Conservation (phyloP, 805 yeast species). For the Suhomyces sp. region DNA sequence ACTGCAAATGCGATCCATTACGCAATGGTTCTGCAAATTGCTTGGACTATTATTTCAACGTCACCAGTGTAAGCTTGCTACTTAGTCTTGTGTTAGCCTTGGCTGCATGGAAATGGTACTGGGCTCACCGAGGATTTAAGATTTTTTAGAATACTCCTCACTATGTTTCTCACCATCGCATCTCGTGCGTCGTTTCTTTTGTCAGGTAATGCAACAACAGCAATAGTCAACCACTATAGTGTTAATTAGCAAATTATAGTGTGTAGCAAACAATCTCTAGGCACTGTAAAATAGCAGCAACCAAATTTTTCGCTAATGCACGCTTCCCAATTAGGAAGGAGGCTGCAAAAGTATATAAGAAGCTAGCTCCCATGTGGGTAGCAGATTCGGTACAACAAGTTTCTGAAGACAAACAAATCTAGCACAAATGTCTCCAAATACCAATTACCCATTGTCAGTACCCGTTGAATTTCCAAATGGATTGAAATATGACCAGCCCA, state of each 20-base stretch:
- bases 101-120: slow-evolving; percentile 27
- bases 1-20: slow-evolving; percentile 30
- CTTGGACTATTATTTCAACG: slow-evolving; percentile 25
- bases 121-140: slow-evolving; percentile 29
- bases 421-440: background rate
- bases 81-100: slow-evolving; percentile 24
- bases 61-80: slow-evolving; percentile 24
- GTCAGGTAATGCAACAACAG: background rate
- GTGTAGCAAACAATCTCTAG: background rate
- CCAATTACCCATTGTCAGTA: slow-evolving; percentile 35
- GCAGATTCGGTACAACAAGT: background rate
- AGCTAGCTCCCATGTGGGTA: background rate
- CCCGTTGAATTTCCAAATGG: slow-evolving; percentile 70
- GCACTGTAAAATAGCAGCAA: background rate
- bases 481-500: slow-evolving; percentile 68
- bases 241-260: too few relatives aligned
- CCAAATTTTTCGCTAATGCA: background rate
- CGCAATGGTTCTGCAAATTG: slow-evolving; percentile 15
- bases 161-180: background rate
- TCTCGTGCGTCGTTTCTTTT: background rate
- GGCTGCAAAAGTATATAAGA: background rate
- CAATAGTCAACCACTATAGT: background rate
- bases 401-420: background rate
- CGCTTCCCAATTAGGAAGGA: background rate
- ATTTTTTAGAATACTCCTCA: slow-evolving; percentile 14